Percentiles rank a stretch among this genome's conserved stretches.
phyloP scores from a whole-genome alignment of 1,139 yeast species.

The Pichia sp. region DNA sequence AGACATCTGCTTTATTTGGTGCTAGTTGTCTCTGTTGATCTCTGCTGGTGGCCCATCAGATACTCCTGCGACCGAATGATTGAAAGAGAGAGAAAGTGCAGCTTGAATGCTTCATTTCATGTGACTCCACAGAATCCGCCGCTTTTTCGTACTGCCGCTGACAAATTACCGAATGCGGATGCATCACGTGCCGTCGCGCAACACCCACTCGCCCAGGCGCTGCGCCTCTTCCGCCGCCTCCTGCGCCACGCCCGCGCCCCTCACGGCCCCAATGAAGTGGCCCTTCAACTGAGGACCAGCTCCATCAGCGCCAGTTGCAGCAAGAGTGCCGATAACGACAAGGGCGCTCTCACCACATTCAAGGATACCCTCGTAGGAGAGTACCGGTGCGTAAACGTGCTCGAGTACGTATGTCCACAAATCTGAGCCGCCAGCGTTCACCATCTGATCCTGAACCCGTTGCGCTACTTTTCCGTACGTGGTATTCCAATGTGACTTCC shows the following conservation, averaged over 20 bases:
- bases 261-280: constrained; percentile 77
- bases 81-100: too few relatives aligned
- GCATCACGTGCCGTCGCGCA: not conserved
- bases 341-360: constrained; percentile 66
- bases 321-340: constrained; percentile 68
- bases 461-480: constrained; percentile 70
- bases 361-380: constrained; percentile 61
- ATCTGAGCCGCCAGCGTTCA: constrained; percentile 67
- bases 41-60: too few relatives aligned
- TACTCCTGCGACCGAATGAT: too few relatives aligned
- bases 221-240: constrained; percentile 74
- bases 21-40: too few relatives aligned
- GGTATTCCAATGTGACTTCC: constrained; percentile 64
- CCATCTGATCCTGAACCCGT: constrained; percentile 62
- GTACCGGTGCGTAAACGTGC: constrained; percentile 70
- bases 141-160: too few relatives aligned
- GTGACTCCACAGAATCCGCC: too few relatives aligned
- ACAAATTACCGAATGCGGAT: too few relatives aligned
- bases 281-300: constrained; percentile 94
- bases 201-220: constrained; percentile 24
- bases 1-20: too few relatives aligned
- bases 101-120: too few relatives aligned
- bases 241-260: constrained; percentile 70
- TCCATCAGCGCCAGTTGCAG: constrained; percentile 84
- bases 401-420: constrained; percentile 67